Percentiles rank a stretch among this genome's conserved stretches.
Conservation (phyloP, 2,329 filamentous ascomycete genomes). For the Didymella keratinophila region DNA sequence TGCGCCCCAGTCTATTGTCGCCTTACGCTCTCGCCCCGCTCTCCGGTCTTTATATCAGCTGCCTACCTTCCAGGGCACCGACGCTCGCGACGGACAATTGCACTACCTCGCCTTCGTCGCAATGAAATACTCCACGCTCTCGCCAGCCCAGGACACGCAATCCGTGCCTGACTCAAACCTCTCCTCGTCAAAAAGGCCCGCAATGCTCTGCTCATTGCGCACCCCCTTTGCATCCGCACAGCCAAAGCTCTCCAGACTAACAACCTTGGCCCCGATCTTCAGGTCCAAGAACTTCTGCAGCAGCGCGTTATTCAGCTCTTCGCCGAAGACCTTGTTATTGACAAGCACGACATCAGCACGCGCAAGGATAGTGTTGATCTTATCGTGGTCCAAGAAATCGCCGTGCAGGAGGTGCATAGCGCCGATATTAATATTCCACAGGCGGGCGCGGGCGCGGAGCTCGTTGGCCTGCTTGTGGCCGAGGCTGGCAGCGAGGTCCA, state of each 20-base stretch:
- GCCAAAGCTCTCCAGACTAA: constrained; percentile 86
- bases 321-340: constrained; percentile 96
- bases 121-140: constrained; percentile 85
- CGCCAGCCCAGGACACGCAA: constrained; percentile 88
- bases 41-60: no score
- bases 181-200: constrained; percentile 81
- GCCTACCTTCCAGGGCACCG: no score
- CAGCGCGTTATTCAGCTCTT: constrained; percentile 82
- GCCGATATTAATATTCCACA: constrained; percentile 88
- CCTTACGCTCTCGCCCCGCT: no score
- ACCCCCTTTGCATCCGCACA: constrained; percentile 78
- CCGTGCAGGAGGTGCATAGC: constrained; percentile 80
- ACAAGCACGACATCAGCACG: constrained; percentile 94
- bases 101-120: constrained; percentile 62
- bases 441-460: constrained; percentile 81
- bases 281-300: constrained; percentile 91
- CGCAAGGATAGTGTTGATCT: constrained; percentile 76
- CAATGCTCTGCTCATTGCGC: constrained; percentile 79
- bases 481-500: constrained; percentile 86
- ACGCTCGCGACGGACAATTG: no score
- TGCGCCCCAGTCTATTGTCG: no score
- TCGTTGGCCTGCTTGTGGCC: constrained; percentile 82
- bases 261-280: constrained; percentile 87
- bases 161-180: constrained; percentile 72
- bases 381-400: constrained; percentile 78